Evolutionary conservation across 129 eudicot species (phyloP).

Genomic region (Centaurea solstitialis): DNA sequence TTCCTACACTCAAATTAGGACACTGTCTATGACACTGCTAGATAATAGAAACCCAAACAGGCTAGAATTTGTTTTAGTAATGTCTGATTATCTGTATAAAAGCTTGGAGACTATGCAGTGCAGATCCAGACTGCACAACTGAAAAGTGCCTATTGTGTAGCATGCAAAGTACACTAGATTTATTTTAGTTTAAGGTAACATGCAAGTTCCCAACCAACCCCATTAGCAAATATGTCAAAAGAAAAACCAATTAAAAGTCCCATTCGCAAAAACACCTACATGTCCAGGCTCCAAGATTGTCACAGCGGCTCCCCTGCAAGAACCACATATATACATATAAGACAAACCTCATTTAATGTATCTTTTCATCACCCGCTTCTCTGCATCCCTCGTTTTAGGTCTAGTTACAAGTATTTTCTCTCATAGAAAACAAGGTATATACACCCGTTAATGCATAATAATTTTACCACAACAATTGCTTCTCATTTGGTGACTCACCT

Average conservation of each 20-base stretch:
- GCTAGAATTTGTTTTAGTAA: conserved; percentile 1
- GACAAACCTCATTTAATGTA: conserved; percentile 86
- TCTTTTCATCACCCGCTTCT: conserved; percentile 58
- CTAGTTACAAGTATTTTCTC: conserved; percentile 19
- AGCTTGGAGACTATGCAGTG: conserved; percentile 24
- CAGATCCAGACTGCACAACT: neutral
- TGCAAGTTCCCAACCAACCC: conserved; percentile 53
- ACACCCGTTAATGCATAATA: conserved; percentile 14
- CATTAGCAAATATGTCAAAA: conserved; percentile 27
- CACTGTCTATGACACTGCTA: conserved; percentile 5
- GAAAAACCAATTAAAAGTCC: conserved; percentile 48
- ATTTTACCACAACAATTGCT: neutral
- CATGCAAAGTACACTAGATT: conserved; percentile 5
- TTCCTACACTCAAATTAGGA: neutral
- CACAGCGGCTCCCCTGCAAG: conserved; percentile 98
- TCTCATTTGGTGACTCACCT: conserved; percentile 53
- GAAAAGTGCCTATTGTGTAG: neutral
- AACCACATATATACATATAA: conserved; percentile 96
- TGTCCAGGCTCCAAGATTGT: conserved; percentile 83
- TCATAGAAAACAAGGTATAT: conserved; percentile 5
- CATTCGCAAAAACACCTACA: conserved; percentile 85
- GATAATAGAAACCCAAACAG: neutral
- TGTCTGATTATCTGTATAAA: neutral
- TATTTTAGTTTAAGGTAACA: conserved; percentile 16
- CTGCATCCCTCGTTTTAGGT: conserved; percentile 30